A percentile compares a stretch with the other conserved stretches of the same genome.
phyloP scores from a whole-genome alignment of 306 rosid species.

The Hippophae rhamnoides region DNA sequence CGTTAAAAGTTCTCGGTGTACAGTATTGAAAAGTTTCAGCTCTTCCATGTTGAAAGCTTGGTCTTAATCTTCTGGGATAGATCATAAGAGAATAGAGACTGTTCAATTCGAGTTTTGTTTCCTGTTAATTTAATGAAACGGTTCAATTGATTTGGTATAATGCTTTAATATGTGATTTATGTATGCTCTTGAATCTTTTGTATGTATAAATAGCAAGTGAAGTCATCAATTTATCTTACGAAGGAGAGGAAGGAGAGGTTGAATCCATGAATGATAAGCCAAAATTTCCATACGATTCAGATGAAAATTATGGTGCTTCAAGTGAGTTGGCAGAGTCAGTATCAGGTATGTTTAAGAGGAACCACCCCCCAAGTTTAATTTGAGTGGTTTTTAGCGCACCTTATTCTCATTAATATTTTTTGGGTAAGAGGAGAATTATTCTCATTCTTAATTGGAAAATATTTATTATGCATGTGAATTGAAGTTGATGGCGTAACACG shows the following conservation, averaged over 20 bases:
- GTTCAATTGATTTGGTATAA: not conserved
- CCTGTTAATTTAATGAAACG: constrained; percentile 11
- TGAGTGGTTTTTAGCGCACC: constrained; percentile 31
- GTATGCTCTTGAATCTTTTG: constrained; percentile 16
- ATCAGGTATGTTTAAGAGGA: constrained; percentile 32
- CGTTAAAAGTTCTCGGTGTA: too few relatives aligned
- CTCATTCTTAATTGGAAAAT: not conserved
- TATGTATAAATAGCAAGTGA: constrained; percentile 40
- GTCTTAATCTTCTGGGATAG: too few relatives aligned
- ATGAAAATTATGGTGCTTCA: constrained; percentile 34
- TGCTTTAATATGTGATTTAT: not conserved
- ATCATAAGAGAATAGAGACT: too few relatives aligned
- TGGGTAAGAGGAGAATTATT: too few relatives aligned
- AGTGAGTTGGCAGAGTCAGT: constrained; percentile 46
- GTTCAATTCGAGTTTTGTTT: not conserved
- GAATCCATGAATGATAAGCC: constrained; percentile 19
- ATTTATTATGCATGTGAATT: not conserved
- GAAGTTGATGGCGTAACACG: constrained; percentile 19
- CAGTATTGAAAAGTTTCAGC: too few relatives aligned
- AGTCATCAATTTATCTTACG: constrained; percentile 39
- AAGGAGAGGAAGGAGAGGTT: constrained; percentile 28
- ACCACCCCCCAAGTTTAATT: constrained; percentile 25
- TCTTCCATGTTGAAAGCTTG: too few relatives aligned
- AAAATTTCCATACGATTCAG: constrained; percentile 13
- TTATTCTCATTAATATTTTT: not conserved